Evolutionary conservation across 352 stramenopile genomes (phyloP).

Genomic region (Globisporangium paroecandrum): DNA sequence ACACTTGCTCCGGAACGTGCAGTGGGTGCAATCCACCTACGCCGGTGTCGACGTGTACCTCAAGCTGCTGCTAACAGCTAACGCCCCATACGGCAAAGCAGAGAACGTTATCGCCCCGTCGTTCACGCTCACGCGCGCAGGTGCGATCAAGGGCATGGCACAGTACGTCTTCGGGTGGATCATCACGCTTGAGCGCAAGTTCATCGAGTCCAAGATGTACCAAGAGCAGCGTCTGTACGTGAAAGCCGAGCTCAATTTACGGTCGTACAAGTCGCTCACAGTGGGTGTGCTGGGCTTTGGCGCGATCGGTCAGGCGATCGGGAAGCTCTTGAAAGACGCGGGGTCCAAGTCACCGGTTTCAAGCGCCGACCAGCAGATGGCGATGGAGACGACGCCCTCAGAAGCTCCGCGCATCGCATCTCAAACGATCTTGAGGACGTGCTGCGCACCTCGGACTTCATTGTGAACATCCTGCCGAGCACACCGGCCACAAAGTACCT

Average conservation of each 20-base stretch:
- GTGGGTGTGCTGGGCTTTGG: conserved; percentile 59
- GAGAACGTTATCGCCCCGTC: conserved; percentile 12
- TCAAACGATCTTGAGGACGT: conserved; percentile 48
- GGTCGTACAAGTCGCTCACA: conserved; percentile 38
- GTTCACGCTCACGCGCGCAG: conserved; percentile 48
- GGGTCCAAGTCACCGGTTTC: conserved; percentile 61
- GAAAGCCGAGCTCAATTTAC: conserved; percentile 37
- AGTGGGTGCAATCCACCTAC: conserved; percentile 55
- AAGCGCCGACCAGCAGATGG: conserved; percentile 45
- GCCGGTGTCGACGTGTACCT: conserved; percentile 48
- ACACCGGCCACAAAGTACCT: conserved; percentile 64
- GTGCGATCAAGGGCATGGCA: conserved; percentile 38
- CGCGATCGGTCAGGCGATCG: conserved; percentile 60
- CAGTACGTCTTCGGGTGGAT: conserved; percentile 27
- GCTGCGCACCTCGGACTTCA: conserved; percentile 59
- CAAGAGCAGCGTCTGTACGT: conserved; percentile 32
- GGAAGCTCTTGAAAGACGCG: conserved; percentile 38
- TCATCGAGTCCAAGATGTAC: conserved; percentile 35
- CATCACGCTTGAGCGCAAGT: conserved; percentile 25
- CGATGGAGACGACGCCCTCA: conserved; percentile 8
- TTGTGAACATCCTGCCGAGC: conserved; percentile 82
- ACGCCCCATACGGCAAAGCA: conserved; percentile 7
- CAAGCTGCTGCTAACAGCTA: conserved; percentile 12
- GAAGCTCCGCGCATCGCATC: conserved; percentile 32
- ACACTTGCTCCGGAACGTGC: conserved; percentile 40